These are phyloP conservation scores for Lichtheimia ornata DNA, from an alignment of 371 early-diverging fungal genomes.

Conservation along the genomic window DNA sequence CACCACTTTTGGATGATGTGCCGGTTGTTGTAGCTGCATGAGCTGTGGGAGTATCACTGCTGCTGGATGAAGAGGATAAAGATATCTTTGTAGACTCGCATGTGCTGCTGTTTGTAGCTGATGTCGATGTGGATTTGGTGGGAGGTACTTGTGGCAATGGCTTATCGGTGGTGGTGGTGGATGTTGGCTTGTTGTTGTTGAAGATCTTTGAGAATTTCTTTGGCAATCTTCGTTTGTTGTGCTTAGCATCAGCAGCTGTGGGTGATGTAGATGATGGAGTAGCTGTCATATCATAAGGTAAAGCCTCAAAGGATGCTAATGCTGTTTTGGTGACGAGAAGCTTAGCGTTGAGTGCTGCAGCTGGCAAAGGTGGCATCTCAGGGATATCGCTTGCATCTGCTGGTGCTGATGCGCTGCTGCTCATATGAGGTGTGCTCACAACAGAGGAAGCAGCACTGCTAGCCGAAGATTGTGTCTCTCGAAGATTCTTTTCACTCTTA, in stretches of 20 bases:
- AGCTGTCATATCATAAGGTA: slow-evolving; percentile 38
- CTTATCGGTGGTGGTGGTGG: neutral
- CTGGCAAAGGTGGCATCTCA: slow-evolving; percentile 16
- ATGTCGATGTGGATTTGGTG: neutral
- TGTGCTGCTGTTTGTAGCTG: too few relatives aligned
- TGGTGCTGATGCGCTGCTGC: neutral
- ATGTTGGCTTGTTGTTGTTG: neutral
- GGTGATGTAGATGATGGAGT: neutral
- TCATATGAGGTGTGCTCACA: slow-evolving; percentile 10
- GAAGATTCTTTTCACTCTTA: slow-evolving; percentile 25
- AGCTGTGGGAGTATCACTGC: neutral
- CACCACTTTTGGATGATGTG: neutral
- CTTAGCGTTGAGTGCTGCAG: neutral
- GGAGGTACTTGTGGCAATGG: neutral
- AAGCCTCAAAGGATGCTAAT: slow-evolving; percentile 26
- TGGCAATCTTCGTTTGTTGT: slow-evolving; percentile 10
- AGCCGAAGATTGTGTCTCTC: slow-evolving; percentile 6
- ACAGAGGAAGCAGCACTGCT: slow-evolving; percentile 11
- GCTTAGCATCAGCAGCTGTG: neutral
- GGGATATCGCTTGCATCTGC: slow-evolving; percentile 5
- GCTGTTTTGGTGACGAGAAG: neutral
- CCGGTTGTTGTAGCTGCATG: neutral
- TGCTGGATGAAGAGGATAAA: neutral
- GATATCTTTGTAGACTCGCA: too few relatives aligned
- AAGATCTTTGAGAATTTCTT: slow-evolving; percentile 19